A percentile compares a stretch with the other conserved stretches of the same genome.
Evolutionary conservation across 2,329 filamentous ascomycete genomes (phyloP).

Genomic region (Neoscytalidium dimidiatum): DNA sequence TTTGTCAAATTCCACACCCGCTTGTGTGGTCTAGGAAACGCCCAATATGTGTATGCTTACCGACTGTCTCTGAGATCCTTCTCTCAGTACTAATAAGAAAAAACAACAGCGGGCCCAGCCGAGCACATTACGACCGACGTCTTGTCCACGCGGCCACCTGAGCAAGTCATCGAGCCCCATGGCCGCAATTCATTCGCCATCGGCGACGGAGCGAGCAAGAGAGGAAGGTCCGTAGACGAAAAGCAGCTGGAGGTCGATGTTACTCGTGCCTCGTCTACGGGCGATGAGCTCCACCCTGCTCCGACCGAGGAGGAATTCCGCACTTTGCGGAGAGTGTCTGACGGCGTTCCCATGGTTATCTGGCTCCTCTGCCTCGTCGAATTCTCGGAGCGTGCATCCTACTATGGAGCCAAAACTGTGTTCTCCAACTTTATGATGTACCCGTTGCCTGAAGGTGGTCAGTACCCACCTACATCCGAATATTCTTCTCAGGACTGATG

Average conservation of each 20-base stretch:
- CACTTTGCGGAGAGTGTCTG: constrained; percentile 53
- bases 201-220: background rate
- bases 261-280: background rate
- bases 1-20: background rate
- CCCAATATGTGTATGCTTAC: constrained; percentile 13
- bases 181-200: background rate
- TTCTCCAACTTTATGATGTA: constrained; percentile 66
- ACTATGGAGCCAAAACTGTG: constrained; percentile 58
- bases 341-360: constrained; percentile 52
- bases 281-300: background rate
- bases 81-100: background rate
- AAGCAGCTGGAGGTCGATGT: background rate
- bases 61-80: background rate
- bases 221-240: background rate
- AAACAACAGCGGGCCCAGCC: background rate
- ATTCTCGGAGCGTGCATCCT: constrained; percentile 63
- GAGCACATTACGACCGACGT: constrained; percentile 7
- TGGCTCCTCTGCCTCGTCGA: constrained; percentile 62
- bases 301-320: constrained; percentile 51
- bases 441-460: constrained; percentile 51
- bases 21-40: background rate
- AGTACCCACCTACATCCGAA: background rate
- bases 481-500: background rate
- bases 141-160: background rate
- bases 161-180: background rate